Percentiles rank a stretch among this genome's conserved stretches.
phyloP scores from a whole-genome alignment of 2,329 filamentous ascomycete genomes.

The Chaetomium sp. region DNA sequence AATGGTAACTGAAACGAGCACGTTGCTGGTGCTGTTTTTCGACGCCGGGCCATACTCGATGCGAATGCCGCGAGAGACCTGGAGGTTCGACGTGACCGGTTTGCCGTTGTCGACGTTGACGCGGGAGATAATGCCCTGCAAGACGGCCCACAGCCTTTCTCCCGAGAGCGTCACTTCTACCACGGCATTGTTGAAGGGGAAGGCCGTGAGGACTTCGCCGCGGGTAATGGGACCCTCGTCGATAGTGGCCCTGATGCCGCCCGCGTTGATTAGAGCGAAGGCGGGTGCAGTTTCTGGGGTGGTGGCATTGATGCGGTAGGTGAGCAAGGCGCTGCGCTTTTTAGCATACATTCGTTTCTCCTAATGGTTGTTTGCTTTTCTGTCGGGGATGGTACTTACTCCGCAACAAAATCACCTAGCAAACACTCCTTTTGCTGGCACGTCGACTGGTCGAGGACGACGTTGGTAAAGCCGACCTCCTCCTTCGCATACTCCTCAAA shows the following conservation, averaged over 20 bases:
- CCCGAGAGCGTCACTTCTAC: conserved; percentile 60
- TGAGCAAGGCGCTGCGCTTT: conserved; percentile 57
- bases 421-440: conserved; percentile 63
- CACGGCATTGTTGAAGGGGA: conserved; percentile 67
- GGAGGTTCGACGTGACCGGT: conserved; percentile 60
- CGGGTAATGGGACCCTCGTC: conserved; percentile 63
- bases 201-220: conserved; percentile 64
- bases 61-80: conserved; percentile 59
- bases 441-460: conserved; percentile 59
- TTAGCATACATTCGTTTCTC: conserved; percentile 27
- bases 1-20: conserved; percentile 56
- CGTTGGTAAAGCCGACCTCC: conserved; percentile 57
- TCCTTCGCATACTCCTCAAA: conserved; percentile 63
- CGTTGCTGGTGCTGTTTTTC: conserved; percentile 45
- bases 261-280: conserved; percentile 65
- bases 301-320: conserved; percentile 57
- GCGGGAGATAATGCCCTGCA: conserved; percentile 60
- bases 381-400: conserved; percentile 40
- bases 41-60: conserved; percentile 59
- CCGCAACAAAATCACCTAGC: conserved; percentile 57
- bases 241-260: conserved; percentile 65
- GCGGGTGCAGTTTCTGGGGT: conserved; percentile 46
- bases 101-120: conserved; percentile 58
- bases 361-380: not conserved
- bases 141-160: conserved; percentile 55